Percentiles rank a stretch among this genome's conserved stretches.
Conservation (phyloP, 2,329 filamentous ascomycete genomes). For the Aspergillus arachidicola region DNA sequence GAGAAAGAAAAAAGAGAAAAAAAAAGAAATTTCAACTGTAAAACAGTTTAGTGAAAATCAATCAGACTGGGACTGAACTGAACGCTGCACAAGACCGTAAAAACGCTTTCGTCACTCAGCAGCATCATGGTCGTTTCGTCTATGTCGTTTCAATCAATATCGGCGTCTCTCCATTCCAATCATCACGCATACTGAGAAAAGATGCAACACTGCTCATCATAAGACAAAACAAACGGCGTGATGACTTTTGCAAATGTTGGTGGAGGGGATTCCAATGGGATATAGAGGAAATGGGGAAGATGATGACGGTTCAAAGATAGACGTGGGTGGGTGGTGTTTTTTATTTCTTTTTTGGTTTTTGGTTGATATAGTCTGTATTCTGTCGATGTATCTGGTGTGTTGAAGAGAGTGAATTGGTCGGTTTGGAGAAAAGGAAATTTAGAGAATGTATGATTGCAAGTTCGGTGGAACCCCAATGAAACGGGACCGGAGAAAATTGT, state of each 20-base stretch:
- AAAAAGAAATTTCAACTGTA: conserved; percentile 6
- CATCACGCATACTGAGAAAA: conserved; percentile 21
- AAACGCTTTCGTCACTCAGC: conserved; percentile 17
- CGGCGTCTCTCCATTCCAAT: conserved; percentile 27
- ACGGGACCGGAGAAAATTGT: neutral
- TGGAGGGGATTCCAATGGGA: conserved; percentile 4
- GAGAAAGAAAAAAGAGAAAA: conserved; percentile 8
- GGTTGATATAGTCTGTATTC: conserved; percentile 1
- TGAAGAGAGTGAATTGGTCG: conserved; percentile 12
- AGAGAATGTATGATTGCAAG: conserved; percentile 16
- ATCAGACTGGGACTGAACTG: conserved; percentile 13
- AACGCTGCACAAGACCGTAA: conserved; percentile 17
- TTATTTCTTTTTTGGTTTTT: conserved; percentile 14
- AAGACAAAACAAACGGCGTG: conserved; percentile 16
- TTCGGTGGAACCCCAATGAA: neutral
- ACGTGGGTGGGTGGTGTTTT: neutral
- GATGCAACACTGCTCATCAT: conserved; percentile 17
- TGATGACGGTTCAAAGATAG: conserved; percentile 2
- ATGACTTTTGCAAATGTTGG: conserved; percentile 10
- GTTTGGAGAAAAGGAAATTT: conserved; percentile 15
- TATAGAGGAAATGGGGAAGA: conserved; percentile 8
- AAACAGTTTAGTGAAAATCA: conserved; percentile 2
- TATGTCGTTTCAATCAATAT: conserved; percentile 28
- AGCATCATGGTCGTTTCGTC: conserved; percentile 24
- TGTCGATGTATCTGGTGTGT: neutral